phyloP scores from a whole-genome alignment of 352 stramenopile species.

The Phytopythium litorale region DNA sequence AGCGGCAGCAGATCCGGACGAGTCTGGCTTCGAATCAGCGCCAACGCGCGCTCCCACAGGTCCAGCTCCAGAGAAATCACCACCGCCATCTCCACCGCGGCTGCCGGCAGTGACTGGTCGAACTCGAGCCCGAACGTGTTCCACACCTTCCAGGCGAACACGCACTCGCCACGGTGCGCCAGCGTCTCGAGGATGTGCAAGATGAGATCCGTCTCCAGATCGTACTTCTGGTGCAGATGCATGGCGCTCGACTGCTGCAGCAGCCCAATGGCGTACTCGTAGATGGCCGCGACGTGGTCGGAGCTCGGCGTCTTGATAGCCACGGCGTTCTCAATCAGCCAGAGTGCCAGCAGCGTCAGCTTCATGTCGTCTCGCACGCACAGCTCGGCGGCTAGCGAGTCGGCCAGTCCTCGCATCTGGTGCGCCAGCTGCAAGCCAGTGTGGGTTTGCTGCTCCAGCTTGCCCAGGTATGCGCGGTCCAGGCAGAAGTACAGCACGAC shows the following conservation, averaged over 20 bases:
- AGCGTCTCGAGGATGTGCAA: conserved; percentile 76
- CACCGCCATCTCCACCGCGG: conserved; percentile 65
- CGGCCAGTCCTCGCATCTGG: conserved; percentile 57
- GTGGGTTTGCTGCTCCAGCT: conserved; percentile 39
- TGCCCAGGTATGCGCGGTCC: conserved; percentile 63
- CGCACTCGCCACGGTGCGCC: conserved; percentile 65
- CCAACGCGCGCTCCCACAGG: conserved; percentile 69
- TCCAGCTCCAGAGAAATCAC: conserved; percentile 74
- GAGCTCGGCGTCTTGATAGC: conserved; percentile 62
- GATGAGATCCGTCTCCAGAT: conserved; percentile 66
- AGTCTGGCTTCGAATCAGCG: conserved; percentile 51
- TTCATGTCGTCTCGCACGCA: conserved; percentile 83
- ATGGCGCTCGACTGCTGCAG: conserved; percentile 71
- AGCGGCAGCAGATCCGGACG: conserved; percentile 55
- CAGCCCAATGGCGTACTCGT: conserved; percentile 53
- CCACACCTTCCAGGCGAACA: conserved; percentile 85
- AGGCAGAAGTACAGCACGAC: conserved; percentile 80
- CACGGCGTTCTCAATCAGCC: conserved; percentile 76
- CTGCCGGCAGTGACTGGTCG: conserved; percentile 25
- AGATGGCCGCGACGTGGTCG: conserved; percentile 58
- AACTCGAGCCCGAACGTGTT: conserved; percentile 72
- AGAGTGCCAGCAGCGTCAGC: conserved; percentile 69
- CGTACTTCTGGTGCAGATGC: conserved; percentile 73
- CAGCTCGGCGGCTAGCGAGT: conserved; percentile 69
- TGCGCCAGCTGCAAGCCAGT: conserved; percentile 50